A percentile compares a stretch with the other conserved stretches of the same genome.
These are phyloP conservation scores for Diddensiella caesifluorescens DNA, from an alignment of 805 yeast species.

Conservation along the genomic window DNA sequence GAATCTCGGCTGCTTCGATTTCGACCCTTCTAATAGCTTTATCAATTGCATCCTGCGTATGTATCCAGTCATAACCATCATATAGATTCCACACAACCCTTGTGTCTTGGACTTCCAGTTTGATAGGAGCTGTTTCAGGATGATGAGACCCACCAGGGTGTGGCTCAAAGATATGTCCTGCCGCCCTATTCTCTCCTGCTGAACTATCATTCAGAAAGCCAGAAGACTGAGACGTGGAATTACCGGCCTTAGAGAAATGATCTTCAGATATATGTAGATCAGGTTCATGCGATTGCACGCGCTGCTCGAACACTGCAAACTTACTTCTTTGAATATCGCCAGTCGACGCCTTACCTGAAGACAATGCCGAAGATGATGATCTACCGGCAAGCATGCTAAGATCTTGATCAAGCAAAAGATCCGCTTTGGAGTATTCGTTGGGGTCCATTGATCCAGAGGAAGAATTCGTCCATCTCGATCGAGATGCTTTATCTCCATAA, in stretches of 20 bases:
- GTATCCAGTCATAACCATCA: constrained; percentile 93
- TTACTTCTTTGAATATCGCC: constrained; percentile 12
- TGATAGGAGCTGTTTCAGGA: constrained; percentile 1
- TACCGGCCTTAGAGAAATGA: constrained; percentile 22
- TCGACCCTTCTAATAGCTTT: constrained; percentile 64
- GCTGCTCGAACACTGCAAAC: constrained; percentile 19
- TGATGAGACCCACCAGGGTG: constrained; percentile 2
- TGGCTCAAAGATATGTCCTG: background rate
- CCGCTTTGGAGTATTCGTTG: constrained; percentile 22
- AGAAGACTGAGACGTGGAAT: constrained; percentile 4
- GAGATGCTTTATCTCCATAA: constrained; percentile 22
- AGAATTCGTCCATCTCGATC: constrained; percentile 15
- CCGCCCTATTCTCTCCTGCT: background rate
- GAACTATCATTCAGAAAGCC: background rate
- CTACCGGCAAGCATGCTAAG: constrained; percentile 26
- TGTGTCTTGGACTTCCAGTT: constrained; percentile 3
- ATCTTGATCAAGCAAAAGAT: constrained; percentile 31
- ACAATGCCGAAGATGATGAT: background rate
- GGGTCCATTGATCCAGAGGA: constrained; percentile 15
- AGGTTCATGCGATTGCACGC: constrained; percentile 17
- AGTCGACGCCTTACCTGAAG: constrained; percentile 7
- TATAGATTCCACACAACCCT: constrained; percentile 41
- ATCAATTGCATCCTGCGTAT: constrained; percentile 61
- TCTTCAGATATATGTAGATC: constrained; percentile 21
- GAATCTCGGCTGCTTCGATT: constrained; percentile 38